These are phyloP conservation scores for Boletus speciosus DNA, from an alignment of 768 basidiomycete genomes.

Conservation along the genomic window DNA sequence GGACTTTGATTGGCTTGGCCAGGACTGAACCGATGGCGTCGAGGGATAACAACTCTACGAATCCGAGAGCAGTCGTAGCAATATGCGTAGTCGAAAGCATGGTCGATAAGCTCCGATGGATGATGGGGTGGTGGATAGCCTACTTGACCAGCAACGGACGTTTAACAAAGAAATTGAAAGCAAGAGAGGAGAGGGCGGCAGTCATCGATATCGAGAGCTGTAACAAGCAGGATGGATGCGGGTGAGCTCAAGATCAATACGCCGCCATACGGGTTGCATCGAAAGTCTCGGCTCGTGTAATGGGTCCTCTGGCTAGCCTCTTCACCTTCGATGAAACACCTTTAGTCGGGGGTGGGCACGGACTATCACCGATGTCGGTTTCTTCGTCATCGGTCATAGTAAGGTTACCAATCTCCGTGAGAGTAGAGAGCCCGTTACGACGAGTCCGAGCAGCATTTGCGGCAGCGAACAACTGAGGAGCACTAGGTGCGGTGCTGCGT, in stretches of 20 bases:
- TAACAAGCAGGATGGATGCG: not conserved
- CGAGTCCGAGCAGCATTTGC: constrained; percentile 65
- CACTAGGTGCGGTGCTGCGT: constrained; percentile 65
- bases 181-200: not conserved
- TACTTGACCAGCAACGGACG: constrained; percentile 7
- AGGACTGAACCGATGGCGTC: constrained; percentile 10
- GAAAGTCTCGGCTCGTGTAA: constrained; percentile 68
- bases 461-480: constrained; percentile 60
- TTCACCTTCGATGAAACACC: constrained; percentile 52
- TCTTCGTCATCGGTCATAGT: constrained; percentile 72
- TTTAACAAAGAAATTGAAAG: constrained; percentile 6
- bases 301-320: constrained; percentile 46
- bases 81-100: constrained; percentile 8
- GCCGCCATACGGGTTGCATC: constrained; percentile 53
- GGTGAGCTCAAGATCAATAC: constrained; percentile 33
- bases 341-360: constrained; percentile 79
- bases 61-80: constrained; percentile 10
- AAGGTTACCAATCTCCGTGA: constrained; percentile 63
- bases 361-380: constrained; percentile 78
- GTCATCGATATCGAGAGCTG: constrained; percentile 3
- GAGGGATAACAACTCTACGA: constrained; percentile 13
- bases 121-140: constrained; percentile 2
- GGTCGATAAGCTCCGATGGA: constrained; percentile 2
- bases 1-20: constrained; percentile 12
- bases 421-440: constrained; percentile 57